Evolutionary conservation across 2,329 filamentous ascomycete genomes (phyloP).

Genomic region (Alternaria alternata): DNA sequence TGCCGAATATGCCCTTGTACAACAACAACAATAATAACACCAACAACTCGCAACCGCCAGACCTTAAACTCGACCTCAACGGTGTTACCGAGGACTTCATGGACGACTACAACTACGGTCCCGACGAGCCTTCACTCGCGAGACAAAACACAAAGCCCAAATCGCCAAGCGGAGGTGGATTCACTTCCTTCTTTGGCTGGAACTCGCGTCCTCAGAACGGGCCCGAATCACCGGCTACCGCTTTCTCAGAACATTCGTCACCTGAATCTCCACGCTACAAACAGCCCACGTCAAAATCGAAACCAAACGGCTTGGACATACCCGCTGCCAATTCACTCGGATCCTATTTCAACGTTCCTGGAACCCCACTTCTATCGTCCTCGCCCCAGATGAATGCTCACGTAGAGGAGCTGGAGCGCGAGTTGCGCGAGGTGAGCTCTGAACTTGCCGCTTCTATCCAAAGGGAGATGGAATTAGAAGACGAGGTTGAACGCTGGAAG

Average conservation of each 20-base stretch:
- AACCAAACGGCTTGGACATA: slow-evolving; percentile 60
- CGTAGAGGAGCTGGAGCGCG: slow-evolving; percentile 90
- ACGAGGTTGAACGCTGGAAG: slow-evolving; percentile 88
- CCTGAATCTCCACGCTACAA: slow-evolving; percentile 63
- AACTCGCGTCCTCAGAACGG: slow-evolving; percentile 63
- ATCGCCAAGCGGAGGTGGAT: slow-evolving; percentile 58
- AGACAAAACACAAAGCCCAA: slow-evolving; percentile 50
- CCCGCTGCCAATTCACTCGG: slow-evolving; percentile 58
- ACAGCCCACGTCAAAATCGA: slow-evolving; percentile 42
- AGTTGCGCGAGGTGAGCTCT: slow-evolving; percentile 89
- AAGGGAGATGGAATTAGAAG: slow-evolving; percentile 95
- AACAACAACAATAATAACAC: background rate
- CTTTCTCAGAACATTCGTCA: slow-evolving; percentile 69
- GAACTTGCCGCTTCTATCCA: slow-evolving; percentile 93
- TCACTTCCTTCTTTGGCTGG: slow-evolving; percentile 74
- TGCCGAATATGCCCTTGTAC: slow-evolving; percentile 51
- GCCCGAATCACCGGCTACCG: slow-evolving; percentile 67
- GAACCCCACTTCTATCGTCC: slow-evolving; percentile 55
- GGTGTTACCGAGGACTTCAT: slow-evolving; percentile 49
- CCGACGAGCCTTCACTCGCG: slow-evolving; percentile 34
- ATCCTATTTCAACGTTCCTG: slow-evolving; percentile 58
- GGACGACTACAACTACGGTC: slow-evolving; percentile 45
- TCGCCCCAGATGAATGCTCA: slow-evolving; percentile 62
- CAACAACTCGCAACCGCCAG: slow-evolving; percentile 36
- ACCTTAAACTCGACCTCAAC: slow-evolving; percentile 47